Percentiles rank a stretch among this genome's conserved stretches.
These are phyloP conservation scores for Brasenia schreberi DNA, from an alignment of 164 flowering plant genomes.

Conservation along the genomic window DNA sequence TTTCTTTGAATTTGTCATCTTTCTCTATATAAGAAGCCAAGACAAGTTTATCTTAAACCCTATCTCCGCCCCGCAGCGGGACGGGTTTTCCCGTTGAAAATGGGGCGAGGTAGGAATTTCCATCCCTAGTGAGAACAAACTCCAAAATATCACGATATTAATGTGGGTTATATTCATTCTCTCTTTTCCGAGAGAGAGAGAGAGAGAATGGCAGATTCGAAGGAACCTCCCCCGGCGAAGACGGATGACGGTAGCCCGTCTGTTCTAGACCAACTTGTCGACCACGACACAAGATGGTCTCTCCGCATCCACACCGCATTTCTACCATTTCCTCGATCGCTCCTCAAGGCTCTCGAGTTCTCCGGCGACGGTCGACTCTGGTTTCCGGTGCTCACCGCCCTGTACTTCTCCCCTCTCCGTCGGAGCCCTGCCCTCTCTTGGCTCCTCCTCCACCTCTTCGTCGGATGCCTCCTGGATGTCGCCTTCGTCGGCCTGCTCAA, in stretches of 20 bases:
- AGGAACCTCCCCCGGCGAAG: no score
- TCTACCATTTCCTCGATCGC: conserved; percentile 30
- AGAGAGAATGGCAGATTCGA: no score
- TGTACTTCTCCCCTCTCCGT: conserved; percentile 24
- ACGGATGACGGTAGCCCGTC: background rate
- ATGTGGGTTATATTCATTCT: no score
- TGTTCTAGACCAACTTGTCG: conserved; percentile 24
- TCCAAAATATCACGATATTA: no score
- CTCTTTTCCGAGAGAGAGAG: no score
- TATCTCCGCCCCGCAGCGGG: no score
- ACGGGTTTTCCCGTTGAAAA: no score
- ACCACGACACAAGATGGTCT: conserved; percentile 41
- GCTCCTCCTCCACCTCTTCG: conserved; percentile 21
- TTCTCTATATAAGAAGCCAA: no score
- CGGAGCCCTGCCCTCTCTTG: conserved; percentile 14
- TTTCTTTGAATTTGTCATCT: no score
- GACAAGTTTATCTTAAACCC: no score
- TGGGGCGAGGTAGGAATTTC: no score
- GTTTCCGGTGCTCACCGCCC: conserved; percentile 39
- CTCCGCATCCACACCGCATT: conserved; percentile 33
- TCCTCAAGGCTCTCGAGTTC: conserved; percentile 52
- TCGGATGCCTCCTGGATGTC: conserved; percentile 56
- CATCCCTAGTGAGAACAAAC: no score
- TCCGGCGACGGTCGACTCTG: conserved; percentile 82
- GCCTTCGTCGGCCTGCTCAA: conserved; percentile 44